phyloP scores from a whole-genome alignment of 1,284 basidiomycete species.

The Rhodotorula sp. region DNA sequence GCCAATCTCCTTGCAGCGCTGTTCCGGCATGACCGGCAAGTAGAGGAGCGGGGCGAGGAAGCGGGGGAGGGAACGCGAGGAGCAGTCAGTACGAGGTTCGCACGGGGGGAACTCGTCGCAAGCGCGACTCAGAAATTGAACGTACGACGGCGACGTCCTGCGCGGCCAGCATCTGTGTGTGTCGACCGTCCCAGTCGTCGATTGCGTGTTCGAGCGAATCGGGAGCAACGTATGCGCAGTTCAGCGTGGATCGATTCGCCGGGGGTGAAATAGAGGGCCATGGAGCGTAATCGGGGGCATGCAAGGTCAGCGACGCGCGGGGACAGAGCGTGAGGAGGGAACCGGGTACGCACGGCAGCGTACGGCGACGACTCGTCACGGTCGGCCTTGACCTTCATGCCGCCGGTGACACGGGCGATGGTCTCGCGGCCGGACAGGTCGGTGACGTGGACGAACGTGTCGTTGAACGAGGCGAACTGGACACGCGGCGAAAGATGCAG shows the following conservation, averaged over 20 bases:
- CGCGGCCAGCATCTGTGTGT: conserved; percentile 8
- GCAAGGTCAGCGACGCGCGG: background rate
- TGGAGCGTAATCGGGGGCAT: no score
- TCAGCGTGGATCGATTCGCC: background rate
- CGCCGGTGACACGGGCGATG: conserved; percentile 95
- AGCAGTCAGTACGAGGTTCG: background rate
- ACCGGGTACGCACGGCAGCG: conserved; percentile 72
- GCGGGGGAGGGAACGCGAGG: background rate
- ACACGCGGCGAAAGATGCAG: background rate
- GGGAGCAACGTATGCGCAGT: background rate
- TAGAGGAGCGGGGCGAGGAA: conserved; percentile 52
- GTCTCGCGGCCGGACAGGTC: conserved; percentile 99
- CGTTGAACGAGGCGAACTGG: conserved; percentile 70
- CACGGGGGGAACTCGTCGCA: no score
- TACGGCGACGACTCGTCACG: conserved; percentile 99
- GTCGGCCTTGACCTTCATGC: conserved; percentile 99
- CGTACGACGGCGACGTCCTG: conserved; percentile 10
- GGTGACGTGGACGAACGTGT: conserved; percentile 99
- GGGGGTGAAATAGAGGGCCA: background rate
- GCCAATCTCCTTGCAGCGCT: conserved; percentile 96
- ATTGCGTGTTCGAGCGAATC: background rate
- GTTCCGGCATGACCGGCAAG: conserved; percentile 20
- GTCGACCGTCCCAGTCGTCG: no score
- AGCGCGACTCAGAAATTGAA: background rate
- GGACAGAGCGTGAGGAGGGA: background rate